These are phyloP conservation scores for Coemansia sp. DNA, from an alignment of 192 early-diverging fungal species.

Conservation along the genomic window DNA sequence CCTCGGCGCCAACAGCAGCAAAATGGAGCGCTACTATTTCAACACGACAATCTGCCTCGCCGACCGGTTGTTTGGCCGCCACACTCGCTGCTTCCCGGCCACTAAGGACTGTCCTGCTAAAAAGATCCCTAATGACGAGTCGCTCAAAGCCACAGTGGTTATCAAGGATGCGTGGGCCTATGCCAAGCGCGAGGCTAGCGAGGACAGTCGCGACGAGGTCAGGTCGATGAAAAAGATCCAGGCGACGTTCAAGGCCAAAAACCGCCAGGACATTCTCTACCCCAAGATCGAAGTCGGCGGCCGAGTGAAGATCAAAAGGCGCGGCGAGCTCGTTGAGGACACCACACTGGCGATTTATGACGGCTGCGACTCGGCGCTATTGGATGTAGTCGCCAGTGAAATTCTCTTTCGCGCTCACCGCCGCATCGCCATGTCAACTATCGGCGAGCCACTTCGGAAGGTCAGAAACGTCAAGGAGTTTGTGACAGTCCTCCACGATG, in stretches of 20 bases:
- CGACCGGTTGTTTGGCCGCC: slow-evolving; percentile 1
- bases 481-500: slow-evolving; percentile 15
- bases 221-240: not conserved
- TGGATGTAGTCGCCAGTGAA: not conserved
- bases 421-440: slow-evolving; percentile 9
- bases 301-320: not conserved
- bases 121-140: too few species aligned
- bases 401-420: slow-evolving; percentile 6
- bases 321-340: not conserved
- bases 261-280: not conserved
- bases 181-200: not conserved
- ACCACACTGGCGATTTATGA: not conserved
- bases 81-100: slow-evolving; percentile 13
- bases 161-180: slow-evolving; percentile 18
- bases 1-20: not conserved
- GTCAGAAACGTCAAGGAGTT: slow-evolving; percentile 14
- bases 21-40: not conserved
- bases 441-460: not conserved
- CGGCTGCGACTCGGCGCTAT: not conserved
- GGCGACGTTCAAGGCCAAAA: not conserved
- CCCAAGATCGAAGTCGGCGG: not conserved
- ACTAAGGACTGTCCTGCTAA: not conserved
- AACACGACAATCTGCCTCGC: not conserved
- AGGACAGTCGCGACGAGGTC: not conserved
- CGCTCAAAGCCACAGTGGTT: not conserved